phyloP scores from a whole-genome alignment of 2,329 filamentous ascomycete genomes.

The Ramichloridium luteum region DNA sequence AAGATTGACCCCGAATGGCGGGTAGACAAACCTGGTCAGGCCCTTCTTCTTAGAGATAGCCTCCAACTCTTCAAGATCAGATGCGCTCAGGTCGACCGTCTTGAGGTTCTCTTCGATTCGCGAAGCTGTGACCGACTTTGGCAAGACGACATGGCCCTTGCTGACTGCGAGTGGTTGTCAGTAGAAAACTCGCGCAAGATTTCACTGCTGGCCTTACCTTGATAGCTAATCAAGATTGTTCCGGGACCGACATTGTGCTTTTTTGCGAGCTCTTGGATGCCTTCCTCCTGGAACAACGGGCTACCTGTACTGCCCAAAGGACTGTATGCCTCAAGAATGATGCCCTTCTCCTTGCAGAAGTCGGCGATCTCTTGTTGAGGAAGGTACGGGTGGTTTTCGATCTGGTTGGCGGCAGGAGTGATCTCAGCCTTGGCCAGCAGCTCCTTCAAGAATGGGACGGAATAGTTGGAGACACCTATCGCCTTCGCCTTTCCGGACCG shows the following conservation, averaged over 20 bases:
- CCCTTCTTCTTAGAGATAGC: slow-evolving; percentile 36
- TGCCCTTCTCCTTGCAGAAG: slow-evolving; percentile 54
- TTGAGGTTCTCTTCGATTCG: slow-evolving; percentile 56
- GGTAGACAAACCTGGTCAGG: slow-evolving; percentile 36
- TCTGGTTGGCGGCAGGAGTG: slow-evolving; percentile 29
- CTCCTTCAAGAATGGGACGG: slow-evolving; percentile 35
- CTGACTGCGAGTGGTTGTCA: slow-evolving; percentile 39
- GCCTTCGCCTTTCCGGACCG: slow-evolving; percentile 37
- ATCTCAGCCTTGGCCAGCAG: slow-evolving; percentile 28
- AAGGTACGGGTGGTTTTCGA: slow-evolving; percentile 60
- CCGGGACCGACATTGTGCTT: slow-evolving; percentile 38
- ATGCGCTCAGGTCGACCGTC: slow-evolving; percentile 50
- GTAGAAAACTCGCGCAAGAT: slow-evolving; percentile 1
- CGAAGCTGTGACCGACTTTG: slow-evolving; percentile 45
- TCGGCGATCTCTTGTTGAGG: slow-evolving; percentile 62
- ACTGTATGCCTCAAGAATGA: slow-evolving; percentile 59
- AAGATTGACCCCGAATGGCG: slow-evolving; percentile 36
- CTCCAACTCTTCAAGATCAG: slow-evolving; percentile 46
- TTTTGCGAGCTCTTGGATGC: slow-evolving; percentile 36
- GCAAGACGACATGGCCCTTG: slow-evolving; percentile 56
- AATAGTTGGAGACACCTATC: slow-evolving; percentile 40
- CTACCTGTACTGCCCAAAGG: slow-evolving; percentile 38
- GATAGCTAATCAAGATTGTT: slow-evolving; percentile 57
- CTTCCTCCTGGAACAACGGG: slow-evolving; percentile 37
- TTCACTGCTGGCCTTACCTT: slow-evolving; percentile 46